Conservation (phyloP, 805 yeast species). For the Yarrowia porcina region DNA sequence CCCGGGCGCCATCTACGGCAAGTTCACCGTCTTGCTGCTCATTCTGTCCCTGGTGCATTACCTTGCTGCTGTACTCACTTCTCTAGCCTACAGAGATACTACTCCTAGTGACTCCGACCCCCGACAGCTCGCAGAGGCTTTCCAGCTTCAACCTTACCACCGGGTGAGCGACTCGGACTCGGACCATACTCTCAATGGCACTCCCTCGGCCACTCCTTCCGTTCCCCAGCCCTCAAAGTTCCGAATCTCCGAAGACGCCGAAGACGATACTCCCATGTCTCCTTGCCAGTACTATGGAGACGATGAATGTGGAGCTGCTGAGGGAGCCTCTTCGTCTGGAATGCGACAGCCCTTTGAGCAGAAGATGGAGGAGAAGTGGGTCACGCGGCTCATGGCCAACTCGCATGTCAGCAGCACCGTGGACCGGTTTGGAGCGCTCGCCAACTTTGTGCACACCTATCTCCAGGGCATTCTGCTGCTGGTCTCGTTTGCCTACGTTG, state of each 20-base stretch:
- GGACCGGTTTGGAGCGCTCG: constrained; percentile 33
- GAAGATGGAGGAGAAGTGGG: constrained; percentile 27
- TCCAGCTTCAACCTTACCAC: constrained; percentile 33
- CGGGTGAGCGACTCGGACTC: constrained; percentile 27
- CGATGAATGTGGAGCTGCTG: neutral
- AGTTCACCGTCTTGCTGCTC: constrained; percentile 60
- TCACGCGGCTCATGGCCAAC: constrained; percentile 28
- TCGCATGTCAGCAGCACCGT: constrained; percentile 32
- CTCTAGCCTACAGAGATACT: constrained; percentile 46
- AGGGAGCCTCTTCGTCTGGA: neutral
- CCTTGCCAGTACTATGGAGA: constrained; percentile 24
- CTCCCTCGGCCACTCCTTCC: constrained; percentile 14
- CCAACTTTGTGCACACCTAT: constrained; percentile 46
- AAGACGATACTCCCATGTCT: constrained; percentile 17
- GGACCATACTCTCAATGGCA: neutral
- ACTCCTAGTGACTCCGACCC: constrained; percentile 28
- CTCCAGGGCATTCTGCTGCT: constrained; percentile 65
- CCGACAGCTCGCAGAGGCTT: constrained; percentile 37
- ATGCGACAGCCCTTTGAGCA: constrained; percentile 25
- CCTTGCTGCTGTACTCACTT: constrained; percentile 49
- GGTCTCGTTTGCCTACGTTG: constrained; percentile 54
- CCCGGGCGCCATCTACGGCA: constrained; percentile 70
- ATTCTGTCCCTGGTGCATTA: constrained; percentile 54
- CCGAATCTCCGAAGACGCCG: constrained; percentile 25
- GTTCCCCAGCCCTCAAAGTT: constrained; percentile 6